Percentiles rank a stretch among this genome's conserved stretches.
These are phyloP conservation scores for Chondrostereum purpureum DNA, from an alignment of 1,284 basidiomycete species.

Conservation along the genomic window DNA sequence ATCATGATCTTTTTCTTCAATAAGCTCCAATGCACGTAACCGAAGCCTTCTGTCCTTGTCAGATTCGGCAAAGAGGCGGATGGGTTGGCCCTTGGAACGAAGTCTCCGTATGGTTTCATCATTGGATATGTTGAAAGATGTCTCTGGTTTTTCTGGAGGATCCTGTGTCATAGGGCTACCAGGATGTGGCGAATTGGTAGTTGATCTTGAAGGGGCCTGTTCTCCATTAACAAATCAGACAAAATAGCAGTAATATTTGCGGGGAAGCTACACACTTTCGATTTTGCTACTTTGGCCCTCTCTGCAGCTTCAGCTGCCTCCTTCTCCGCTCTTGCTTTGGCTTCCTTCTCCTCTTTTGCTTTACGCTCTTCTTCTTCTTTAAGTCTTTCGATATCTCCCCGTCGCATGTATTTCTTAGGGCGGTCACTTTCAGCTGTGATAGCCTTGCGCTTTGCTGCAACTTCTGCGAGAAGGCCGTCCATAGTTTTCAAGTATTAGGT, in stretches of 20 bases:
- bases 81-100: slow-evolving; percentile 88
- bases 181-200: slow-evolving; percentile 36
- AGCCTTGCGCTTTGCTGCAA: slow-evolving; percentile 81
- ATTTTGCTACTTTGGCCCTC: slow-evolving; percentile 17
- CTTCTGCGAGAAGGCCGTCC: slow-evolving; percentile 86
- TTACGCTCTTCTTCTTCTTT: slow-evolving; percentile 59
- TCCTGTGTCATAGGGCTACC: slow-evolving; percentile 26
- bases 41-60: slow-evolving; percentile 91
- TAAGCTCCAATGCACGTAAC: slow-evolving; percentile 87
- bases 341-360: slow-evolving; percentile 40
- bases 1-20: slow-evolving; percentile 81
- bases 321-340: slow-evolving; percentile 27
- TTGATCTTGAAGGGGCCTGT: slow-evolving; percentile 36
- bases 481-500: too few species aligned
- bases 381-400: slow-evolving; percentile 73
- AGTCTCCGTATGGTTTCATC: slow-evolving; percentile 88
- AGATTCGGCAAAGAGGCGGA: slow-evolving; percentile 90
- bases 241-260: slow-evolving; percentile 19
- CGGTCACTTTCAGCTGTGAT: slow-evolving; percentile 36
- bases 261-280: slow-evolving; percentile 37
- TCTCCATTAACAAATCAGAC: slow-evolving; percentile 42
- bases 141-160: slow-evolving; percentile 46
- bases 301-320: slow-evolving; percentile 22
- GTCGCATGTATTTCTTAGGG: slow-evolving; percentile 80
- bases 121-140: slow-evolving; percentile 85